Evolutionary conservation across 306 rosid species (phyloP).

Genomic region (Dalbergia cultrata): DNA sequence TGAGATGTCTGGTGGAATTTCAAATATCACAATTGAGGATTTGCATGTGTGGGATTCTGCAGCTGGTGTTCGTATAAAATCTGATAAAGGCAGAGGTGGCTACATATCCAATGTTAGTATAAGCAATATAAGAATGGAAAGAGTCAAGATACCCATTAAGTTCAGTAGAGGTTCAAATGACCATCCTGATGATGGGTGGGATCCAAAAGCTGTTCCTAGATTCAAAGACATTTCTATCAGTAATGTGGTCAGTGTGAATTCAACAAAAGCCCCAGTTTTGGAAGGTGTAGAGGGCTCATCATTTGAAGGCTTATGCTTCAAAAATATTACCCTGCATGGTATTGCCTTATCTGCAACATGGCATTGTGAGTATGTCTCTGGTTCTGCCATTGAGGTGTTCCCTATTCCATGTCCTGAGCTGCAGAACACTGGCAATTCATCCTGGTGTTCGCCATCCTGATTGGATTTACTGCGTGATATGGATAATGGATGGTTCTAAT

Average conservation of each 20-base stretch:
- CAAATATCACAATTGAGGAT: constrained; percentile 76
- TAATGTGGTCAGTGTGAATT: constrained; percentile 72
- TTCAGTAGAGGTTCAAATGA: constrained; percentile 92
- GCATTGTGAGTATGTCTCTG: constrained; percentile 82
- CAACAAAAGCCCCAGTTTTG: constrained; percentile 78
- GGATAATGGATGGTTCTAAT: constrained; percentile 2
- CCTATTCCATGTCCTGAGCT: constrained; percentile 83
- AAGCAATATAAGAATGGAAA: constrained; percentile 72
- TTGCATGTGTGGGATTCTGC: constrained; percentile 92
- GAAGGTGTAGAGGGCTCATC: constrained; percentile 71
- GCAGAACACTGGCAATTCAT: constrained; percentile 53
- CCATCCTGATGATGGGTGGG: constrained; percentile 94
- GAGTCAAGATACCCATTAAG: constrained; percentile 85
- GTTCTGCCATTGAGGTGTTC: constrained; percentile 70
- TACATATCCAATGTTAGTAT: constrained; percentile 70
- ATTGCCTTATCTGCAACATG: constrained; percentile 60
- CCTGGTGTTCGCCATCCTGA: constrained; percentile 57
- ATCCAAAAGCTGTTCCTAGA: constrained; percentile 86
- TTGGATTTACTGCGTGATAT: not conserved
- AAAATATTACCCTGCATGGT: constrained; percentile 72
- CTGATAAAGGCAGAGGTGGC: constrained; percentile 93
- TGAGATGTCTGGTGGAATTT: constrained; percentile 96
- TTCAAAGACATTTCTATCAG: constrained; percentile 70
- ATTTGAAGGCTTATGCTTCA: constrained; percentile 80
- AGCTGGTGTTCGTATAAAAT: constrained; percentile 84